Evolutionary conservation across 2,329 filamentous ascomycete genomes (phyloP), one percentile per base, ranked within the genome.

Genomic region (Aspergillus novofumigatus): DNA sequence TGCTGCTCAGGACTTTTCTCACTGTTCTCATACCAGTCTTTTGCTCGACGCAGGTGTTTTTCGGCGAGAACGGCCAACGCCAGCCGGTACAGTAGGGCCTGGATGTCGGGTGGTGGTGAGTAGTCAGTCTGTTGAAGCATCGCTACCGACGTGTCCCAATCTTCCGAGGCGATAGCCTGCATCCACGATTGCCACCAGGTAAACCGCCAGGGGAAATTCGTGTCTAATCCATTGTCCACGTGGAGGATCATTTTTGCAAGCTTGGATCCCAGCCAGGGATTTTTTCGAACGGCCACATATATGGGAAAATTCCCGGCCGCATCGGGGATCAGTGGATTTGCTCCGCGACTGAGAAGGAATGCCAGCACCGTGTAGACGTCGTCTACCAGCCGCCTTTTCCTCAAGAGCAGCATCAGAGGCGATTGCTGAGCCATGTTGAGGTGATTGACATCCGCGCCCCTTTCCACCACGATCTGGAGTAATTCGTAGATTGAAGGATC

Each of bases 91-190:
- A 47, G 21, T 11, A 14, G 44, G 11, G 11, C 44, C 6, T 17
- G 5, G 11, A 47, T 23, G 14, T 25, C 21, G 5, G 2, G 44
- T 7, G 44, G 21, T 14, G 21, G 44, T 14, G 21, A 14, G 44
- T 47, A 23, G 4, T 2, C 14, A 14, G 44, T 23, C 74, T 25
- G 21, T 14, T 47, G 20, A 23, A 47, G 44, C 21, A 47, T 11
- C 21, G 10, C 11, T 21, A 14, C 23, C 10, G 44, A 21, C 20
- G 21, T 25, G 23, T 14, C 21, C 44, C 21, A 47, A 23, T 47
- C 21, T 14, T 23, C 10, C 14, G 23, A 23, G 21, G 14, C 7
- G 44, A 47, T 21, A 14, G 44, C 44, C 14, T 47, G 44, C 44
- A 23, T 47, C 44, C 44, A 47, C 23, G 44, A 23, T 47, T 26